Base-by-base conservation (phyloP, 805 yeast genomes). In the Pichia kluyveri region DNA sequence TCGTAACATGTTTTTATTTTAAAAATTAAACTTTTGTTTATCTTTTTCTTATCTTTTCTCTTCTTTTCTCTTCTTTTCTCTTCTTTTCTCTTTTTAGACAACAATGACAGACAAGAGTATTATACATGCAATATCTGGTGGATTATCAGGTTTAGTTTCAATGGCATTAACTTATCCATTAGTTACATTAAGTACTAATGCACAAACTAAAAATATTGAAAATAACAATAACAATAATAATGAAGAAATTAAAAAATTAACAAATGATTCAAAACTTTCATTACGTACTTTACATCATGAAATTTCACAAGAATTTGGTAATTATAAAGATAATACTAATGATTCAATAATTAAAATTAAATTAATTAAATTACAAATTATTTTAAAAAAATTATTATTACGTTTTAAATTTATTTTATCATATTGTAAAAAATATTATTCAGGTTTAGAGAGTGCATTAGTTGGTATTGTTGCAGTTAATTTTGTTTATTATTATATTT, bases 121-220 rank as follows among this genome's bases (percentile, higher is more conserved):
- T 37, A 88, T 93, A 14, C 96, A 90, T 61, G 96, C 96, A n/a
- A 65, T 90, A 11, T 85, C 96, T 7, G 98, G 97, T 11, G 96
- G 96, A 36, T 83, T 90, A 8, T 96, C 96, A 28, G 97, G 97
- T 14, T 89, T 91, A 23, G 73, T 87, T 30, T 78, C 96, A 3
- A 84, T 88, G 83, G 76, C 83, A 0, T 80, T 88, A 38, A 90
- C 97, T 0, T 90, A 90, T 61, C 98, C 98, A 1, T 70, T 90
- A 56, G 88, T 87, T 51, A 85, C 95, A 1, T 68, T 89, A 48
- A 83, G 95, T 2, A 89, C 96, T 0, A 76, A 86, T 46, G 95
- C 96, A 5, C 98, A 90, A 62, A 84, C 91, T 2, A 37, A 37
- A 17, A 37, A 4, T 1, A n/a, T 6, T 37, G 46, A 42, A 34